Evolutionary conservation across 768 basidiomycete species (phyloP), one percentile per base, ranked within the genome.

Genomic region (Ramaria sp.): DNA sequence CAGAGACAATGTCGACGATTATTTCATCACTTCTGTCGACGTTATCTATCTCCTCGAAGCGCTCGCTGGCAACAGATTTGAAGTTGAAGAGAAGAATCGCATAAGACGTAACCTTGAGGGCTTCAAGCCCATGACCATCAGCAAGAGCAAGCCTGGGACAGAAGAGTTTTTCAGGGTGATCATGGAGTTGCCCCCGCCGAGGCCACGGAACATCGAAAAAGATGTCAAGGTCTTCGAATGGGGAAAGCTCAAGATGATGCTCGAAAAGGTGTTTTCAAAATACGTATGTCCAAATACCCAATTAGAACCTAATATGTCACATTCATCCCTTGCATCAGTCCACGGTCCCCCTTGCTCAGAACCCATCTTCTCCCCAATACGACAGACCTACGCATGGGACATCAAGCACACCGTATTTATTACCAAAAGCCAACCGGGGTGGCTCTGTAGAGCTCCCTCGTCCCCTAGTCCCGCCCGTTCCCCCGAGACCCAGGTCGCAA

Each of bases 151-250:
- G 62, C 72, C 78, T 0, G 86, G 83, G 11, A 84, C 80, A 57
- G 88, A 89, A 63, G 75, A 79, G n/a, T 91, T 97, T 69, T 99
- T 97, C 78, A 84, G 88, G 72, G 78, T 84, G 62, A 93, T 99
- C 73, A 97, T 99, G 95, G 83, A 88, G 52, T 95, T 96, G 66
- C 90, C 93, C 0, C 81, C 83, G 46, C 95, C 95, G 7, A 93
- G 91, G 68, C 95, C 95, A 3, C 78, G 95, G 55, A 94, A 93
- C 67, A 99, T 98, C 60, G 95, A 97, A 66, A 97, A 98, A 76
- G 92, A 97, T 65, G 78, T 99, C 65, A 91, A 91, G 68, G 85
- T 90, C 7, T 91, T 91, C 63, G 79, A 82, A 41, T 91, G 88
- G 88, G 74, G 73, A 30, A 68, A 79, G 46, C 73, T 91, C n/a